Evolutionary conservation across 75 land plant genomes (phyloP).

Genomic region (Pinus albicaulis): DNA sequence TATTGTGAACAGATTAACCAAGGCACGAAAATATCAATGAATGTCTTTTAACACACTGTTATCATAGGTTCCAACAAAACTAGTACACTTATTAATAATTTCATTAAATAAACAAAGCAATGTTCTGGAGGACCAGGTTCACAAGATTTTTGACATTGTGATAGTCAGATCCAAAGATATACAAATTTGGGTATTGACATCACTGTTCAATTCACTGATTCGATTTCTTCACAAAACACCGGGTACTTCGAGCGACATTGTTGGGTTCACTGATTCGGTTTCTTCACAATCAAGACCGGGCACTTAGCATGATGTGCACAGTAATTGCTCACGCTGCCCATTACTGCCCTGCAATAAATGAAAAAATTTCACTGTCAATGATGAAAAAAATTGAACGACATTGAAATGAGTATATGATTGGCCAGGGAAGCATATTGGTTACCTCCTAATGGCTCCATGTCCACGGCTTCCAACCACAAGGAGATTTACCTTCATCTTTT

Average conservation of each 20-base stretch:
- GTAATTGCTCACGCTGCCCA: conserved; percentile 23
- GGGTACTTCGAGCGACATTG: background rate
- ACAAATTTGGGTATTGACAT: background rate
- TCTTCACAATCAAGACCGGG: conserved; percentile 16
- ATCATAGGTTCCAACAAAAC: too few species aligned
- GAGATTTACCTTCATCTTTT: conserved; percentile 6
- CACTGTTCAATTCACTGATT: background rate
- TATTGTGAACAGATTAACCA: too few species aligned
- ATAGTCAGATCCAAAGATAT: too few species aligned
- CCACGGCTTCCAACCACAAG: conserved; percentile 33
- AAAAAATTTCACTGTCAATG: background rate
- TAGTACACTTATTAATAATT: too few species aligned
- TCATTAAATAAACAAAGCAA: too few species aligned
- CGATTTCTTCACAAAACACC: background rate
- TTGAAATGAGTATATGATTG: too few species aligned
- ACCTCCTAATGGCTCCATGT: conserved; percentile 26
- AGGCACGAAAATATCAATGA: too few species aligned
- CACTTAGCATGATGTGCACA: conserved; percentile 19
- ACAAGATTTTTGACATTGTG: too few species aligned
- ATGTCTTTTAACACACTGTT: too few species aligned
- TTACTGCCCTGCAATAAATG: conserved; percentile 11
- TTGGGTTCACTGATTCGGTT: background rate
- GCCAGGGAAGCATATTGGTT: too few species aligned
- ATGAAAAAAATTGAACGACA: too few species aligned
- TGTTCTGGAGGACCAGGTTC: too few species aligned